Percentiles rank a stretch among this genome's conserved stretches.
Evolutionary conservation across 2,329 filamentous ascomycete species (phyloP).

Genomic region (Nemania serpens): DNA sequence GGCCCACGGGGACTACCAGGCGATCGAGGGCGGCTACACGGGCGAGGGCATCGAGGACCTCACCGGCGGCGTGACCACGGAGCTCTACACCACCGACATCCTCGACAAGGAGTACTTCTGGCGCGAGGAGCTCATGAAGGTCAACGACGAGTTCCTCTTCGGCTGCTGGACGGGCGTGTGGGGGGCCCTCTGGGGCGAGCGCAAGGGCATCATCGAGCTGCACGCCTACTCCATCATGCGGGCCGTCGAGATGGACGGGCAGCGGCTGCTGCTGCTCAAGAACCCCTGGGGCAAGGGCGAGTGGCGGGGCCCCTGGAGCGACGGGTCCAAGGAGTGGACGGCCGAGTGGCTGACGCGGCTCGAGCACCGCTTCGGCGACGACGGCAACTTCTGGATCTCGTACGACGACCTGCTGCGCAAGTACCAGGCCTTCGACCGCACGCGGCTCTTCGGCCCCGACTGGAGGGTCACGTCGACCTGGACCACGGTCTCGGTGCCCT

Average conservation of each 20-base stretch:
- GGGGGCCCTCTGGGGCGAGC: conserved; percentile 51
- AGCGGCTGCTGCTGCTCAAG: conserved; percentile 66
- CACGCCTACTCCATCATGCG: conserved; percentile 67
- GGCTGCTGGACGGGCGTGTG: conserved; percentile 59
- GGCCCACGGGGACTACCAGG: conserved; percentile 72
- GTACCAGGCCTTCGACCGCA: conserved; percentile 62
- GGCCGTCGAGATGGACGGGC: conserved; percentile 62
- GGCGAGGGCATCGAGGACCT: conserved; percentile 65
- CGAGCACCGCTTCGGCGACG: conserved; percentile 75
- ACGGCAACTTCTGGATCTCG: conserved; percentile 68
- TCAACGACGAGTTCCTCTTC: conserved; percentile 78
- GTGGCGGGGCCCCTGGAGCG: conserved; percentile 82
- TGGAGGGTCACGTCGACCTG: conserved; percentile 56
- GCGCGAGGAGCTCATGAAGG: conserved; percentile 75
- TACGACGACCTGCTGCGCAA: conserved; percentile 64
- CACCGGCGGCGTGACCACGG: conserved; percentile 68
- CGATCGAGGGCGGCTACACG: conserved; percentile 71
- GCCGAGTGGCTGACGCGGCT: conserved; percentile 76
- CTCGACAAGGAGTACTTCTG: conserved; percentile 79
- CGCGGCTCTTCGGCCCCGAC: conserved; percentile 60
- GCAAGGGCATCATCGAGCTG: conserved; percentile 61
- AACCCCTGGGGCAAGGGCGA: conserved; percentile 84
- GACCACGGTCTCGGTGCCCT: conserved; percentile 59
- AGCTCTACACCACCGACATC: conserved; percentile 69
- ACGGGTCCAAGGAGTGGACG: conserved; percentile 85